A percentile compares a stretch with the other conserved stretches of the same genome.
phyloP scores from a whole-genome alignment of 139 green algal species.

The Picochlorum sp. region DNA sequence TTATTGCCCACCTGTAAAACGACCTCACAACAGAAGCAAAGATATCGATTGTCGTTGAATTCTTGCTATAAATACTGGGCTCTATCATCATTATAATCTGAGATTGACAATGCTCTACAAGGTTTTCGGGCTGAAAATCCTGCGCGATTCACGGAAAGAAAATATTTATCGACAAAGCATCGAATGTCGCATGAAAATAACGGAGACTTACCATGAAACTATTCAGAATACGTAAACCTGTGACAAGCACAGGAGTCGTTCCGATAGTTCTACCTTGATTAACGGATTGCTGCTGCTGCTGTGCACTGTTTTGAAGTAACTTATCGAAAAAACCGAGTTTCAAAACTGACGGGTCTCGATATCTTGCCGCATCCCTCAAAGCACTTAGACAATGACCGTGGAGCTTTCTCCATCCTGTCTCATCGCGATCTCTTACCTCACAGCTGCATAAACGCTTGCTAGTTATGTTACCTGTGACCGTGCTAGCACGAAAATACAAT shows the following conservation, averaged over 20 bases:
- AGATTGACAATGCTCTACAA: slow-evolving; percentile 6
- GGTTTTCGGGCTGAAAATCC: slow-evolving; percentile 18
- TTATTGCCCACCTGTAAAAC: no score
- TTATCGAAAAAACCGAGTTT: slow-evolving; percentile 73
- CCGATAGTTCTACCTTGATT: slow-evolving; percentile 1
- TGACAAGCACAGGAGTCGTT: slow-evolving; percentile 27
- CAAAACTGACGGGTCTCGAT: slow-evolving; percentile 41
- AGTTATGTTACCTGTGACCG: neutral
- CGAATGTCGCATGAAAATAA: neutral
- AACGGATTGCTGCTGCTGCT: slow-evolving; percentile 12
- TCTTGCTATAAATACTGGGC: slow-evolving; percentile 3
- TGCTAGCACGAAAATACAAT: neutral
- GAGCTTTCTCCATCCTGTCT: slow-evolving; percentile 42
- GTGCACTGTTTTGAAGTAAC: slow-evolving; percentile 29
- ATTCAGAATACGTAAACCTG: neutral
- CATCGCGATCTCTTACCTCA: slow-evolving; percentile 20
- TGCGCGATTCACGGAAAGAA: neutral
- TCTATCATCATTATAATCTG: slow-evolving; percentile 32
- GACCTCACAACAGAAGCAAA: slow-evolving; percentile 6
- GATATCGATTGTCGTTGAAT: slow-evolving; percentile 7
- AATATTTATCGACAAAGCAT: neutral
- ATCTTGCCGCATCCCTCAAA: slow-evolving; percentile 24
- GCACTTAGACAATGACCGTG: slow-evolving; percentile 27
- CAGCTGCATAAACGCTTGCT: slow-evolving; percentile 3
- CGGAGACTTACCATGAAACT: neutral